phyloP scores from a whole-genome alignment of 192 early-diverging fungal genomes.

The Coemansia sp. region DNA sequence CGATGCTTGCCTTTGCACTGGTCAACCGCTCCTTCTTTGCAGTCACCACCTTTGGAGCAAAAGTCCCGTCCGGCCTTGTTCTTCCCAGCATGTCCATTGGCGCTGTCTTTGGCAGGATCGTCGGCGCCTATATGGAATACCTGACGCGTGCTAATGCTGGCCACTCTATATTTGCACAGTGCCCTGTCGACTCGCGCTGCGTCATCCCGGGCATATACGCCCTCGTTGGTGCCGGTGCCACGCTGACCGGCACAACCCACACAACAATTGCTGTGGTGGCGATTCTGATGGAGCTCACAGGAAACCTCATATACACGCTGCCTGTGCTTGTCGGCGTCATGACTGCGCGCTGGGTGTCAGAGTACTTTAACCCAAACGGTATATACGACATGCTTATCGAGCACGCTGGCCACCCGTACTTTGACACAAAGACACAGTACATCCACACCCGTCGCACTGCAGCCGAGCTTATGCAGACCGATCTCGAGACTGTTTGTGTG shows the following conservation, averaged over 20 bases:
- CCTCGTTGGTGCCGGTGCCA: conserved; percentile 57
- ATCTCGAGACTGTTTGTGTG: conserved; percentile 66
- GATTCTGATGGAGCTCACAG: conserved; percentile 80
- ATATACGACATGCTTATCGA: conserved; percentile 77
- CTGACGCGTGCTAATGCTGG: conserved; percentile 39
- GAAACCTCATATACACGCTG: conserved; percentile 69
- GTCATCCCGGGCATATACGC: conserved; percentile 74
- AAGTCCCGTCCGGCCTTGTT: conserved; percentile 57
- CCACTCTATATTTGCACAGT: conserved; percentile 49
- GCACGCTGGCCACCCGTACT: conserved; percentile 68
- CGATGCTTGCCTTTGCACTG: conserved; percentile 49
- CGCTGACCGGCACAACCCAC: conserved; percentile 59
- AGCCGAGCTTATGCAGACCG: conserved; percentile 63
- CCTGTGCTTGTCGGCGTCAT: conserved; percentile 61
- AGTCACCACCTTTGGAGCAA: conserved; percentile 57
- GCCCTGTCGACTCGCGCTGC: conserved; percentile 53
- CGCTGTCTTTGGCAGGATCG: conserved; percentile 51
- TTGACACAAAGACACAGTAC: conserved; percentile 75
- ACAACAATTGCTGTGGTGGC: conserved; percentile 65
- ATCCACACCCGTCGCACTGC: conserved; percentile 60
- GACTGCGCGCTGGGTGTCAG: conserved; percentile 72
- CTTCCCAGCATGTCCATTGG: conserved; percentile 60
- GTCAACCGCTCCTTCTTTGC: conserved; percentile 52
- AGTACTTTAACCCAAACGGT: conserved; percentile 64
- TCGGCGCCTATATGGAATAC: conserved; percentile 52